These are phyloP conservation scores for Chlorella sp. DNA, from an alignment of 139 green algal species.

Conservation along the genomic window DNA sequence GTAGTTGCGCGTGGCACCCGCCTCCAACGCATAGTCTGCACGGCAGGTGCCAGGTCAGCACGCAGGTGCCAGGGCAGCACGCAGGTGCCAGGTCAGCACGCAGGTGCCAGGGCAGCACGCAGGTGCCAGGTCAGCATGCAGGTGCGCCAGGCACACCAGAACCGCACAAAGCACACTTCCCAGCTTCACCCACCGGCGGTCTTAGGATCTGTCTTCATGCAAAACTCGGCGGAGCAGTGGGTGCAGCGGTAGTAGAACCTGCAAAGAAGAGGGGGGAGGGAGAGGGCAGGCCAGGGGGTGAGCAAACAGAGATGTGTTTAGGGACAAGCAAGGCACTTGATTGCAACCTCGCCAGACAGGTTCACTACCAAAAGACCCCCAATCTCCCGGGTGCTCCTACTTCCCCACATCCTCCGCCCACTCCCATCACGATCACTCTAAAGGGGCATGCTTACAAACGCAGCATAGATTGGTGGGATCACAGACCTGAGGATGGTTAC, in stretches of 20 bases:
- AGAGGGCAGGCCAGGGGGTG: too few relatives aligned
- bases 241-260: constrained; percentile 97
- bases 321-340: too few relatives aligned
- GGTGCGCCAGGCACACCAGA: too few relatives aligned
- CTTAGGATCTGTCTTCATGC: constrained; percentile 98
- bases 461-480: too few relatives aligned
- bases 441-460: too few relatives aligned
- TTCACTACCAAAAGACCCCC: too few relatives aligned
- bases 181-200: constrained; percentile 55
- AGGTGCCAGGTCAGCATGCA: background rate
- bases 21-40: constrained; percentile 92
- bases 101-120: background rate
- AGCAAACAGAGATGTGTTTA: too few relatives aligned
- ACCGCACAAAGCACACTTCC: background rate
- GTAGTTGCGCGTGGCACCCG: constrained; percentile 94
- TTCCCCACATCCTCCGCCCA: too few relatives aligned
- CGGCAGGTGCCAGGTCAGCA: background rate
- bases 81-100: background rate
- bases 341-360: too few relatives aligned
- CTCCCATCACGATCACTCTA: too few relatives aligned
- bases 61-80: background rate
- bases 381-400: too few relatives aligned
- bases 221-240: constrained; percentile 92
- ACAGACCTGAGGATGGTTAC: too few relatives aligned
- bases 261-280: constrained; percentile 43